These are phyloP conservation scores for Neurospora hispaniola DNA, from an alignment of 495 filamentous ascomycete species.

Conservation along the genomic window DNA sequence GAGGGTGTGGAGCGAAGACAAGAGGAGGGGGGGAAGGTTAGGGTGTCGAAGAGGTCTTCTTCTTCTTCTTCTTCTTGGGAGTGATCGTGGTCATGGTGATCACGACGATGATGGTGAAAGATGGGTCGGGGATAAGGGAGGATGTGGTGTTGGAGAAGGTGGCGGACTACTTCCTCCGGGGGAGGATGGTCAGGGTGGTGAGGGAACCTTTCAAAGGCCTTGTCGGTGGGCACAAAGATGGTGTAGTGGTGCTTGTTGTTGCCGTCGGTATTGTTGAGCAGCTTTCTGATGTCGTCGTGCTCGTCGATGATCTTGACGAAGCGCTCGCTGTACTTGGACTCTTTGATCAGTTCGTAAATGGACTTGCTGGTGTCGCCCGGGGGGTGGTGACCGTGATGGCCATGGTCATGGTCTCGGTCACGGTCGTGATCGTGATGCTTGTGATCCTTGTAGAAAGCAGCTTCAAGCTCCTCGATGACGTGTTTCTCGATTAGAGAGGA, in stretches of 20 bases:
- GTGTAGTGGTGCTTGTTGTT: constrained; percentile 51
- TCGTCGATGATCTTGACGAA: constrained; percentile 63
- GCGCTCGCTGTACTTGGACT: constrained; percentile 63
- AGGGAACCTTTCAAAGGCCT: constrained; percentile 60
- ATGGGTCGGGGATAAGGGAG: neutral
- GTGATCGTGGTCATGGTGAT: neutral
- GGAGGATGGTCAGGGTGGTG: constrained; percentile 32
- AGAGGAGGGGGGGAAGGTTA: constrained; percentile 51
- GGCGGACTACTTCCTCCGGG: neutral
- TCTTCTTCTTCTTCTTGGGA: constrained; percentile 46
- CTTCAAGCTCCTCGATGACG: constrained; percentile 5
- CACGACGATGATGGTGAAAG: neutral
- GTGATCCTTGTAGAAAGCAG: constrained; percentile 17
- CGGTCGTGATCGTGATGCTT: constrained; percentile 22
- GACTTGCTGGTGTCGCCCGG: constrained; percentile 46
- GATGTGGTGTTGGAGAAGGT: neutral
- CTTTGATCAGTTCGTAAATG: constrained; percentile 64
- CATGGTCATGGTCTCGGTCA: neutral
- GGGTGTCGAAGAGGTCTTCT: constrained; percentile 58
- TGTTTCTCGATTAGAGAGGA: constrained; percentile 6
- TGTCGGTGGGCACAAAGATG: constrained; percentile 68
- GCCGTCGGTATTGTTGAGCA: constrained; percentile 51
- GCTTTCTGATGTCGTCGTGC: constrained; percentile 54
- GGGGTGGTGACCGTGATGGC: constrained; percentile 13
- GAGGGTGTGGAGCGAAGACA: constrained; percentile 57